A percentile compares a stretch with the other conserved stretches of the same genome.
phyloP scores from a whole-genome alignment of 2,329 filamentous ascomycete species.

The Alternaria sp. region DNA sequence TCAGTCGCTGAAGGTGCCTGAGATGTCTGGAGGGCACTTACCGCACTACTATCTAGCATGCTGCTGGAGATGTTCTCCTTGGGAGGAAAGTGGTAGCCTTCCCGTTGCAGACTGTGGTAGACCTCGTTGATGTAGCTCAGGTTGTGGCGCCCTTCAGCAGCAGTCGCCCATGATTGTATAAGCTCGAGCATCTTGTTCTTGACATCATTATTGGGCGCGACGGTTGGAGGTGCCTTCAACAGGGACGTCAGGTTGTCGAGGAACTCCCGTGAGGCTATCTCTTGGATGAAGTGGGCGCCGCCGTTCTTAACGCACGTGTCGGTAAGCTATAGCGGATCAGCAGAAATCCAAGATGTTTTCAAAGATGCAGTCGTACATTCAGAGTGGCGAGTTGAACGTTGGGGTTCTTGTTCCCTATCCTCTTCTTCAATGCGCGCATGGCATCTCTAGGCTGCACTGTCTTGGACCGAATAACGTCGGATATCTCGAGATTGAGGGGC shows the following conservation, averaged over 20 bases:
- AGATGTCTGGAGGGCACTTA: constrained; percentile 58
- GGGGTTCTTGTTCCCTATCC: constrained; percentile 97
- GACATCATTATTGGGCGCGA: constrained; percentile 84
- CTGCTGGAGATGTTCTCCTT: constrained; percentile 87
- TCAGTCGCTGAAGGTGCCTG: constrained; percentile 2
- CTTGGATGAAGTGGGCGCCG: constrained; percentile 90
- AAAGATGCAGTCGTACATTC: constrained; percentile 67
- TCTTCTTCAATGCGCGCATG: constrained; percentile 93
- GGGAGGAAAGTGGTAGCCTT: constrained; percentile 90
- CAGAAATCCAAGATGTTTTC: not conserved
- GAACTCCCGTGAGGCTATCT: constrained; percentile 96
- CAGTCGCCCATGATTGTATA: constrained; percentile 91
- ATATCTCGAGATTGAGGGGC: constrained; percentile 96
- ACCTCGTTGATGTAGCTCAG: constrained; percentile 88
- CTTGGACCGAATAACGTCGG: constrained; percentile 96
- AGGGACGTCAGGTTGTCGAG: constrained; percentile 97
- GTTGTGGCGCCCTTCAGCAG: constrained; percentile 84
- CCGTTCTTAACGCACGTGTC: constrained; percentile 99
- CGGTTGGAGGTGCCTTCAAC: constrained; percentile 78
- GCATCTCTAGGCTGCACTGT: constrained; percentile 97
- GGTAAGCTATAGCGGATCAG: constrained; percentile 70
- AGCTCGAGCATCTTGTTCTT: constrained; percentile 90
- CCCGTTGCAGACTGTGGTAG: constrained; percentile 81
- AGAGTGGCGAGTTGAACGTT: constrained; percentile 96
- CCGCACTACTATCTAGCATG: constrained; percentile 96